Conservation (phyloP, 2,329 filamentous ascomycete species). For the Penicillium sp. region DNA sequence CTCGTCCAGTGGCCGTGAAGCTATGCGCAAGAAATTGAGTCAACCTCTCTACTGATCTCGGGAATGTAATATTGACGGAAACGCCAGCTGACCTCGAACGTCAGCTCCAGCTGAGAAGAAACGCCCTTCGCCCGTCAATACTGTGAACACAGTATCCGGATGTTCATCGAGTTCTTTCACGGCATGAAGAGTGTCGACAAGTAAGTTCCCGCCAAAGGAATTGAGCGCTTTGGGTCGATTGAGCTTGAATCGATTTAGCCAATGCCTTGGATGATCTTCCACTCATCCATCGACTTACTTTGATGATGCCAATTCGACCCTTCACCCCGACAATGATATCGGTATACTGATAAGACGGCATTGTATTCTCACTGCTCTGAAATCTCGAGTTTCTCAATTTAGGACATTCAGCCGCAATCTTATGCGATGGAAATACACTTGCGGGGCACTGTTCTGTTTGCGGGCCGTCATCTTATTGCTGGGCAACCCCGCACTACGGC, state of each 20-base stretch:
- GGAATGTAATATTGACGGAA: background rate
- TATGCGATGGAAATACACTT: background rate
- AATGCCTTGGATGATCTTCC: too few relatives aligned
- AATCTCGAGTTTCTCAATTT: background rate
- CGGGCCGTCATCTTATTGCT: background rate
- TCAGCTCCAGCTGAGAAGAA: conserved; percentile 56
- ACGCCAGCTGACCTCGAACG: conserved; percentile 42
- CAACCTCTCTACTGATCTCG: too few relatives aligned
- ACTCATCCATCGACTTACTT: conserved; percentile 23
- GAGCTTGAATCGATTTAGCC: conserved; percentile 37
- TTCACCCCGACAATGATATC: conserved; percentile 50
- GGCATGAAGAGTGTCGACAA: conserved; percentile 47
- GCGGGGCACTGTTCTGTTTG: background rate
- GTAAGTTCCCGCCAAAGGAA: conserved; percentile 51
- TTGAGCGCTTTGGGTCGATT: conserved; percentile 54
- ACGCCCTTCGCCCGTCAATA: conserved; percentile 53
- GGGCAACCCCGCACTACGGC: background rate
- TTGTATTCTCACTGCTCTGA: background rate
- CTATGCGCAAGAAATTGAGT: background rate
- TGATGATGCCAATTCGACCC: conserved; percentile 51
- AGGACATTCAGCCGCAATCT: background rate
- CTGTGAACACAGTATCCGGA: conserved; percentile 54
- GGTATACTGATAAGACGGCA: conserved; percentile 34
- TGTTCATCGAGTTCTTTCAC: conserved; percentile 50
- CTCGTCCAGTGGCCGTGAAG: background rate